These are phyloP conservation scores for Ceratocystis ficicola DNA, from an alignment of 2,329 filamentous ascomycete species.

Conservation along the genomic window DNA sequence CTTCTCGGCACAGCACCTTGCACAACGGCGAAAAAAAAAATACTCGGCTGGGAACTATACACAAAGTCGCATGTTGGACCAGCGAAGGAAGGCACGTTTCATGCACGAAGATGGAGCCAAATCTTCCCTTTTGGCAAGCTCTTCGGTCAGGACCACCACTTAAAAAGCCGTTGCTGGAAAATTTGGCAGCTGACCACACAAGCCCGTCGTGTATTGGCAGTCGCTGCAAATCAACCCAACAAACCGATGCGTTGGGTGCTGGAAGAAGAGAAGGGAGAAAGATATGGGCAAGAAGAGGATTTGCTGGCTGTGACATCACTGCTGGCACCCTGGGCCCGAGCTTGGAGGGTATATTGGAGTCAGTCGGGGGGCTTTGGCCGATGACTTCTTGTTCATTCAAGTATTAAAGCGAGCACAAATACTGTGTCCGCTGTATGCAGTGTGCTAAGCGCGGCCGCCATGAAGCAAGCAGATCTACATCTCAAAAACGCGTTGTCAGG, in stretches of 20 bases:
- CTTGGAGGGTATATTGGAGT: conserved; percentile 5
- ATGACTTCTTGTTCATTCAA: background rate
- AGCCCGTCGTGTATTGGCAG: background rate
- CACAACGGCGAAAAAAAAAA: conserved; percentile 10
- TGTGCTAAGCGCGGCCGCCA: background rate
- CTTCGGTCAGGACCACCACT: background rate
- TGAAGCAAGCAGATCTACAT: background rate
- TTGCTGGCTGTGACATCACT: background rate
- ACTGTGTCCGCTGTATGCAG: background rate
- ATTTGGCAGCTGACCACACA: conserved; percentile 1
- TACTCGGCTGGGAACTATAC: conserved; percentile 12
- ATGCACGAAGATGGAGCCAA: conserved; percentile 17
- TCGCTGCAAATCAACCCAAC: background rate
- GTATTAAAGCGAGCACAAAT: background rate
- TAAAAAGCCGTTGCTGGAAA: background rate
- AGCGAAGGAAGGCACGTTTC: conserved; percentile 15
- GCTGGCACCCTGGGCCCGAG: background rate
- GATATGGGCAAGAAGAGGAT: background rate
- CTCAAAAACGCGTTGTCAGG: background rate
- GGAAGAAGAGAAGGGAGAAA: background rate
- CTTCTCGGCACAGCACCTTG: conserved; percentile 4
- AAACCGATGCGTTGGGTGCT: background rate
- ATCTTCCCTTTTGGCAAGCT: background rate
- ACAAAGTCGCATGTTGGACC: conserved; percentile 4
- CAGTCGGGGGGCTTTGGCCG: background rate